Percentiles rank a stretch among this genome's conserved stretches.
phyloP scores from a whole-genome alignment of 768 basidiomycete species.

The Phylloporus sp. region DNA sequence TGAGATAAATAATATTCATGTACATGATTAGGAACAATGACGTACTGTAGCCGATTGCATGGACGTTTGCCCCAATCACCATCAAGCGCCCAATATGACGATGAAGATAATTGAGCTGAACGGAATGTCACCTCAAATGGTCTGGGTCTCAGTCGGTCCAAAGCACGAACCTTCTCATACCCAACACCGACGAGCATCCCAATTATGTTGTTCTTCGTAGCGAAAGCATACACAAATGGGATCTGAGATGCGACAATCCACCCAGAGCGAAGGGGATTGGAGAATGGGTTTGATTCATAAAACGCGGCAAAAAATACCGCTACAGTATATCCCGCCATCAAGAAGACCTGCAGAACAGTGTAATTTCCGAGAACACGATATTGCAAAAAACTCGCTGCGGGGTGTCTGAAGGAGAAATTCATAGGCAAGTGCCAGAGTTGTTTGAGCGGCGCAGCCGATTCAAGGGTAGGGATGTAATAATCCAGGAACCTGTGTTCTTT shows the following conservation, averaged over 20 bases:
- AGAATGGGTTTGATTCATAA: conserved; percentile 48
- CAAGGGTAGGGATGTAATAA: neutral
- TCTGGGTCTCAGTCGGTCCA: neutral
- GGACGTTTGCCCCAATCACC: conserved; percentile 54
- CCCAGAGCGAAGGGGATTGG: conserved; percentile 44
- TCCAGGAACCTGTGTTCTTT: neutral
- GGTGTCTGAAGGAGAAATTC: conserved; percentile 39
- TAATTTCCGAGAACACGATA: conserved; percentile 42
- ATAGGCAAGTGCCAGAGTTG: conserved; percentile 32
- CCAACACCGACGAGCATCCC: conserved; percentile 53
- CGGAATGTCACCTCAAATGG: neutral
- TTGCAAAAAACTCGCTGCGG: conserved; percentile 39
- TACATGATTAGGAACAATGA: conserved; percentile 6
- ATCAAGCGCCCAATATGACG: conserved; percentile 59
- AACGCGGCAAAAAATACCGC: conserved; percentile 45
- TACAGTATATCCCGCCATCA: conserved; percentile 45
- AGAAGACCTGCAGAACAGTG: conserved; percentile 43
- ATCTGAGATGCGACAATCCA: conserved; percentile 57
- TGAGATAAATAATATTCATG: neutral
- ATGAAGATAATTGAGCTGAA: conserved; percentile 69
- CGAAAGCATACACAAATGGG: conserved; percentile 57
- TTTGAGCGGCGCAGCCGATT: neutral
- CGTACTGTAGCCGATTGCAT: conserved; percentile 52
- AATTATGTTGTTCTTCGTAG: conserved; percentile 64
- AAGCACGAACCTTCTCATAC: conserved; percentile 55